Conservation (phyloP, 352 stramenopile genomes). For the Blastocystis hominis region DNA sequence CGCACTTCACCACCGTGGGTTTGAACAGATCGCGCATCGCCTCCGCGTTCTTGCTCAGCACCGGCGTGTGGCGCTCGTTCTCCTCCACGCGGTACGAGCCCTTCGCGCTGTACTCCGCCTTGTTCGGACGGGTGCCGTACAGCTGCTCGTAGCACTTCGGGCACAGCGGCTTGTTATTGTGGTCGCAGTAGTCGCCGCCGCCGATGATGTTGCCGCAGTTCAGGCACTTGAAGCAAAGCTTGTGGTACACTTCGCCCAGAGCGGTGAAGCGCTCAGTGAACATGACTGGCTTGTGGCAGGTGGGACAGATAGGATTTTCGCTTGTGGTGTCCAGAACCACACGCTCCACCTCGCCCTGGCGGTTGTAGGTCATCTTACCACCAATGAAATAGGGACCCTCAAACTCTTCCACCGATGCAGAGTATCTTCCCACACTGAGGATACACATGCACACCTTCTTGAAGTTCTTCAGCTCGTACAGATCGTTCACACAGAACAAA, state of each 20-base stretch:
- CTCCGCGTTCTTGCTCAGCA: constrained; percentile 21
- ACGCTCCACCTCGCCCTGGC: neutral
- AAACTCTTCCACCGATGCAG: constrained; percentile 1
- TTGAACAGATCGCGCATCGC: constrained; percentile 21
- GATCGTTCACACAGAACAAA: constrained; percentile 54
- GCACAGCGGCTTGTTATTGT: constrained; percentile 53
- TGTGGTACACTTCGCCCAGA: constrained; percentile 50
- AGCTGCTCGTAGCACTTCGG: constrained; percentile 52
- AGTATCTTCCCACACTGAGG: constrained; percentile 13
- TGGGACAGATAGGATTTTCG: constrained; percentile 14
- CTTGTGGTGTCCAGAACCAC: neutral
- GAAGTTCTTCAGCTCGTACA: constrained; percentile 55
- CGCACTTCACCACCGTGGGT: neutral
- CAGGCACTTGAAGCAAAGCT: constrained; percentile 44
- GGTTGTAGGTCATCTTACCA: constrained; percentile 34
- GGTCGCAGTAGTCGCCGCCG: constrained; percentile 39
- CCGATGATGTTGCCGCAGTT: constrained; percentile 48
- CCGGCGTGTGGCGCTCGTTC: neutral
- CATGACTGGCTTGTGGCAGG: constrained; percentile 30
- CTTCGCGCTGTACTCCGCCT: constrained; percentile 24
- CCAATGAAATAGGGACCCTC: constrained; percentile 46
- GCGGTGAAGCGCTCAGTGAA: constrained; percentile 47
- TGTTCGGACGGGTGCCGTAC: constrained; percentile 17
- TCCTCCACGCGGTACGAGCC: neutral
- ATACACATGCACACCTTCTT: constrained; percentile 56